Evolutionary conservation across 1,284 basidiomycete species (phyloP), one percentile per base, ranked within the genome.

Genomic region (Xerocomus minutiporus): DNA sequence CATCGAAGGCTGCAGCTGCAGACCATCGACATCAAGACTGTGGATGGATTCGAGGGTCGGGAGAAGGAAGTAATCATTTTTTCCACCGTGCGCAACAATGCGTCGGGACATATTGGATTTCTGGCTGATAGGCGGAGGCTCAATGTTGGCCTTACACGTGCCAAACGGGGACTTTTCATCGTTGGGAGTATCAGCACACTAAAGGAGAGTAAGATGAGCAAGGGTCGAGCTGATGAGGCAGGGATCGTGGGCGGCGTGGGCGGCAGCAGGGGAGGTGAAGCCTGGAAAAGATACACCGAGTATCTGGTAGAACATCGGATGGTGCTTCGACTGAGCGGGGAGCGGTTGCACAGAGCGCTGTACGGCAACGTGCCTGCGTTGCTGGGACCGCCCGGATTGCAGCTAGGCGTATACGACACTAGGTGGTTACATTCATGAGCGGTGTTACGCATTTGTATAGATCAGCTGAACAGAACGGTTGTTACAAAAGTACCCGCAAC

Each of bases 11-110:
- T 77, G 66, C 82, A 92, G 58, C 66, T 90, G 4, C 64, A 69
- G 1, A 68, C 80, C 45, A 79, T 95, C 48, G 92, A 94, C 66
- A 79, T 94, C 61, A 89, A 87, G 70, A 94, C 92, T 0, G 91
- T 95, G 8, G 92, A 95, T 64, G 94, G 93, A 13, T 97, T 96
- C 67, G 91, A 97, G 68, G 93, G 93, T 1, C 80, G 93, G 45
- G 92, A 97, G 73, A 97, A 97, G 74, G 84, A 89, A 12, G 84
- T 94, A 28, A 91, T 97, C 60, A 77, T 97, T 47, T 94, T 97
- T 66, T 92, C 88, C 40, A 94, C 93, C 1, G 91, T 94, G 43
- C 80, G 94, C 48, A 88, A 87, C 63, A 94, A 95, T 63, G 58
- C 73, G 6, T 70, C 65, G 6, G 88, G 88, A 15, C 78, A 81